Base-by-base conservation (phyloP, 2,329 filamentous ascomycete species). In the Calcarisporium arbuscula region DNA sequence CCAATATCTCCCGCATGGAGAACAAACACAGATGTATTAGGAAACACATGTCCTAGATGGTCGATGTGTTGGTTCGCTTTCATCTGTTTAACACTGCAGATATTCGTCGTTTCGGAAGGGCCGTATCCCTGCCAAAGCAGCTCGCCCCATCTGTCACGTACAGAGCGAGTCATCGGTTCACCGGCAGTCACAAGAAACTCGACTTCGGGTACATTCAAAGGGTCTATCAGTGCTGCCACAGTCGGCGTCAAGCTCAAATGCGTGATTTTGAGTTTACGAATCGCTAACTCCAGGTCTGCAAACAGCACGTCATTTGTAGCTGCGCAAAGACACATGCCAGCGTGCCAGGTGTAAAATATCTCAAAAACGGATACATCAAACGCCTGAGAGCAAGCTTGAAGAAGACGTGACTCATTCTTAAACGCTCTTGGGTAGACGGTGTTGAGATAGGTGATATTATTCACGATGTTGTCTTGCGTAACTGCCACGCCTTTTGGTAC, bases 311-410 rank as follows among this genome's bases (percentile, higher is more conserved):
- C 83, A 45, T 89, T 88, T 1, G 68, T 73, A 0, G 79, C 82
- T 3, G 83, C 76, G 51, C 85, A 94, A 10, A 95, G 65, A 40
- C 81, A 83, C 65, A 90, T 85, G 5, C 86, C 86, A 21, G 71
- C 70, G 30, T 74, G 73, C 82, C 87, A 94, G 0, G 86, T 68
- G 48, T 86, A 94, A 54, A 94, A 90, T 11, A 94, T 89, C 50
- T 94, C 88, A 52, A 94, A 94, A 0, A 94, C 83, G 1, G 86
- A 94, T 3, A 94, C 80, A 50, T 94, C 85, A 51, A 94, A 94
- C 0, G 82, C 82, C 50, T 88, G 84, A 1, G 85, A 90, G 50
- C 84, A 94, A 3, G 84, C 77, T 56, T 94, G 88, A 0, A 95
- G 64, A 20, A 94, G 64, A n/a, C 78, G 72, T 1, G 78, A 73